Evolutionary conservation across 2,329 filamentous ascomycete species (phyloP), one percentile per base, ranked within the genome.

Genomic region (Pyrenophora tritici-repentis): DNA sequence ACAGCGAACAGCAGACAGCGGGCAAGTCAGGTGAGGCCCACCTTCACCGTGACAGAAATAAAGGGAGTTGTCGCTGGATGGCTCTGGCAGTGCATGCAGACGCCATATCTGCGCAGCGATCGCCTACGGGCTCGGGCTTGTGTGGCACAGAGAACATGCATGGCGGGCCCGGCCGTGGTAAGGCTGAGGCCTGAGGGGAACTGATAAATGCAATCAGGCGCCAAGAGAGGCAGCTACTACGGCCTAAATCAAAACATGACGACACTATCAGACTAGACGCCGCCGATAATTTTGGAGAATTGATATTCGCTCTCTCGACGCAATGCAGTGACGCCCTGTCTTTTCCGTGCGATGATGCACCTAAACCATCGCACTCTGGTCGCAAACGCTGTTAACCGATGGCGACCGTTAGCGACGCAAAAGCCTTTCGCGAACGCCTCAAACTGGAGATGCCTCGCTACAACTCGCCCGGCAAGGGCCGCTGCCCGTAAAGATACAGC

Each of bases 391-490:
- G 56, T 58, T 36, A 56, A 55, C 36, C 59, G 65, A 37, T 44
- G 62, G 41, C 61, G 58, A 33, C 57, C 53, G 16, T 35, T 32
- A 32, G n/a, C 57, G 24, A 45, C 50, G 26, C 56, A 39, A 29
- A 33, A 37, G 29, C 50, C 58, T 45, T 58, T 52, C 44, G 51
- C 48, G 45, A 53, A 46, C 35, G 45, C 50, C 39, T 18, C 59
- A 39, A 41, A 55, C 33, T 66, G 56, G 59, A 47, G 65, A 68
- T 65, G 64, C 42, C 60, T 71, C 32, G 58, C 69, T 59, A 69
- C 67, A 33, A 36, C 33, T 3, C 53, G 50, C 2, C 18, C 63
- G 2, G 17, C 55, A 12, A 47, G 50, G 10, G 44, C 47, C 2
- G 43, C 48, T 2, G 26, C 36, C 16, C 42, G 38, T 31, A 61